phyloP scores from a whole-genome alignment of 805 yeast genomes.

The Wickerhamomyces ciferrii region DNA sequence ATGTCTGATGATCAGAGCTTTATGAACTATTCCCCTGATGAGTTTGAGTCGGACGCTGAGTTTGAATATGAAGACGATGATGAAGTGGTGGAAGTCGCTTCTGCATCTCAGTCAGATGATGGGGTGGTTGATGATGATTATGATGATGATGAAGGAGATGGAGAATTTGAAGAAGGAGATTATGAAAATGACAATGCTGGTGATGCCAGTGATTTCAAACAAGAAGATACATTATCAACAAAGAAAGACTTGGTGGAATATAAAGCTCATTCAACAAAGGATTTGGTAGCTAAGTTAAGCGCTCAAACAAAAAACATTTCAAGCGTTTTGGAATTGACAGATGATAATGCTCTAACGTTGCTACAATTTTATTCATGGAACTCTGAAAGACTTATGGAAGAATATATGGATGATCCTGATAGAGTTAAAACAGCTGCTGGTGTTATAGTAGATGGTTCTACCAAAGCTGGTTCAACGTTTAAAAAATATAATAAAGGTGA shows the following conservation, averaged over 20 bases:
- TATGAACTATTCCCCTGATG: no score
- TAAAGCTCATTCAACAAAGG: slow-evolving; percentile 24
- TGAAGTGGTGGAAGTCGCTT: neutral
- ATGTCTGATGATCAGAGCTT: no score
- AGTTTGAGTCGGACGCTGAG: no score
- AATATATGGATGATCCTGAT: slow-evolving; percentile 40
- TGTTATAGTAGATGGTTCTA: slow-evolving; percentile 10
- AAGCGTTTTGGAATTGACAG: slow-evolving; percentile 30
- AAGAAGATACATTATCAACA: neutral
- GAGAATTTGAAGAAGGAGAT: slow-evolving; percentile 1
- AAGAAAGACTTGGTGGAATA: neutral
- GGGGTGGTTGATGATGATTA: neutral
- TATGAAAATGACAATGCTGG: slow-evolving; percentile 19
- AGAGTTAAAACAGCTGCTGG: slow-evolving; percentile 30
- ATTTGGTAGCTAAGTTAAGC: slow-evolving; percentile 12
- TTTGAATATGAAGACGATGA: neutral
- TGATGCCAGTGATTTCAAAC: slow-evolving; percentile 3
- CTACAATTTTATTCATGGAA: slow-evolving; percentile 53
- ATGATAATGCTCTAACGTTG: slow-evolving; percentile 36
- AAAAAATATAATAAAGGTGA: slow-evolving; percentile 12
- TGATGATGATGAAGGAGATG: neutral
- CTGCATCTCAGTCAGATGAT: no score
- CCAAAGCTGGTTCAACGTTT: neutral
- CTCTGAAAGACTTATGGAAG: slow-evolving; percentile 50
- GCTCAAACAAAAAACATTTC: slow-evolving; percentile 28